Evolutionary conservation across 1,139 yeast species (phyloP), one percentile per base, ranked within the genome.

Genomic region (Lodderomyces oxycetoniae): DNA sequence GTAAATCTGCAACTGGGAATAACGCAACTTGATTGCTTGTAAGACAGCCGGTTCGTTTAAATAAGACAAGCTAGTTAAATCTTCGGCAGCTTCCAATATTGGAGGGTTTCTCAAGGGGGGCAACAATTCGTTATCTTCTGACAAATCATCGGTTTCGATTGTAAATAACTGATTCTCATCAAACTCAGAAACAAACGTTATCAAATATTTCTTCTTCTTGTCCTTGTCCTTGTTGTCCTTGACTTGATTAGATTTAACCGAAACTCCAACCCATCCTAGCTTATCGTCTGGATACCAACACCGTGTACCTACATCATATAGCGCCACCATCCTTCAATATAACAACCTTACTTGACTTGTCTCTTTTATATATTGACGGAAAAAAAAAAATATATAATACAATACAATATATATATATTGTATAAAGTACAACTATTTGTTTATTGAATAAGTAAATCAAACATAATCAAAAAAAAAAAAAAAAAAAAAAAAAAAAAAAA

Each of bases 11-110:
- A 88, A 74, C 53, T 87, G 95, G 20, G 88, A 72, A 55, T 91
- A 91, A 50, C 98, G 78, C 48, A 86, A 77, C 51, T 79, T 83
- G 57, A 91, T 89, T 11, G 98, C 96, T 52, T 89, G 95, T 47
- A 93, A 71, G 31, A 93, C 96, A 3, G 95, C 91, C 0, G 99
- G 98, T 57, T 93, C 98, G 57, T 93, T 91, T 51, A 91, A 68
- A 54, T 91, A 89, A 1, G 96, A 87, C 43, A 91, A 71, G 39
- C 89, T 80, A 1, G 97, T 91, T 54, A 91, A 74, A 63, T 91
- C 98, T 54, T 91, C 96, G 11, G 95, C 89, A 2, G 95, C 85
- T 59, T 89, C 99, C 45, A 89, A 71, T 41, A 85, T 81, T 2
- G 95, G 95, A 29, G 97, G 97, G 57, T 91, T 91, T 57, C 98